These are phyloP conservation scores for Closterium sp. DNA, from an alignment of 139 green algal genomes.

Conservation along the genomic window DNA sequence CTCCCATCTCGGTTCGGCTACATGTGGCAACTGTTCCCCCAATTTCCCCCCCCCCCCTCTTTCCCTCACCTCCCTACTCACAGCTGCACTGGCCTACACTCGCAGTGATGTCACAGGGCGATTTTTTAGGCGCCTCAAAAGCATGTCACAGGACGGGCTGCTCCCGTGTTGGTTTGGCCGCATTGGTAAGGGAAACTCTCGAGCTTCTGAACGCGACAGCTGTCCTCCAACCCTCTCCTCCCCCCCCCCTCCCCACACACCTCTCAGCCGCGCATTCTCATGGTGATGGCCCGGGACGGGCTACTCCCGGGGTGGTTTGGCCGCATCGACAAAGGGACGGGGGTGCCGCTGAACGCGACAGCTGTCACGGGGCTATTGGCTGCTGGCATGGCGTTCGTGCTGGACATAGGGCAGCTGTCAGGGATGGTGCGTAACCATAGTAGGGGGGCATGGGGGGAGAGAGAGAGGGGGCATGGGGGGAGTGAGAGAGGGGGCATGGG, in stretches of 20 bases:
- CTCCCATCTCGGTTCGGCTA: too few relatives aligned
- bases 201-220: background rate
- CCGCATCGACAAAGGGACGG: constrained; percentile 3
- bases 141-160: background rate
- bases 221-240: background rate
- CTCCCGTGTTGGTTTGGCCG: background rate
- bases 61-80: too few relatives aligned
- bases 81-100: too few relatives aligned
- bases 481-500: too few relatives aligned
- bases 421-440: constrained; percentile 38
- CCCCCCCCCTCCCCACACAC: background rate
- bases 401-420: constrained; percentile 45
- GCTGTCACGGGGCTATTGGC: constrained; percentile 27
- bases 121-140: too few relatives aligned
- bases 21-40: too few relatives aligned
- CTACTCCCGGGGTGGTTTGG: constrained; percentile 32
- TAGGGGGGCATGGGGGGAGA: background rate
- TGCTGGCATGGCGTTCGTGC: constrained; percentile 9
- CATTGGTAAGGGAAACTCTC: background rate
- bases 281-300: constrained; percentile 40
- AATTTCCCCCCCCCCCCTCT: too few relatives aligned
- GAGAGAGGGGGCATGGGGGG: background rate
- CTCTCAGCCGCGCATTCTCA: constrained; percentile 32
- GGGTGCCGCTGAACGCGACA: constrained; percentile 20
- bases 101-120: too few relatives aligned